These are phyloP conservation scores for Volvox reticuliferus DNA, from an alignment of 139 green algal species.

Conservation along the genomic window DNA sequence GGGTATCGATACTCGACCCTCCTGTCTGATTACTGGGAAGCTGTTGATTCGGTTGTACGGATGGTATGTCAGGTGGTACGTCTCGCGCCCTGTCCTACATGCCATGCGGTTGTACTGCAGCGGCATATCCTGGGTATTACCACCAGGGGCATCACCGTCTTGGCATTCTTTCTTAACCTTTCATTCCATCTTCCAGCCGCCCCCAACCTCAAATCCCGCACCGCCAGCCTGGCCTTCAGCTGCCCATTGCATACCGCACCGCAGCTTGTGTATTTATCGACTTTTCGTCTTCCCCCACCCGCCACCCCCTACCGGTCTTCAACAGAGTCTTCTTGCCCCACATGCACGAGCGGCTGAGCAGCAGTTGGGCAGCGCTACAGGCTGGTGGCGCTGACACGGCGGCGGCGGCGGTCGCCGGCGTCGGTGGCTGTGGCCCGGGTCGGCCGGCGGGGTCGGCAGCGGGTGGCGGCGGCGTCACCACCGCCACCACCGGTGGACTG, in stretches of 20 bases:
- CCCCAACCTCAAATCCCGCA: background rate
- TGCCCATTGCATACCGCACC: background rate
- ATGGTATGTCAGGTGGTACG: no score
- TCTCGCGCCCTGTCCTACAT: background rate
- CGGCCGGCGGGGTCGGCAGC: background rate
- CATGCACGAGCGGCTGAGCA: slow-evolving; percentile 63
- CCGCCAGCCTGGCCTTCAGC: no score
- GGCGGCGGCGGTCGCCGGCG: background rate
- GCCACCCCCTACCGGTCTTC: background rate
- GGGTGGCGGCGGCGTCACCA: background rate
- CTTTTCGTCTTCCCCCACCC: background rate
- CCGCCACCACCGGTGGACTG: background rate
- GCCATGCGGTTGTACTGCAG: background rate
- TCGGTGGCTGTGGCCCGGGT: background rate
- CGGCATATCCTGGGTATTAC: no score
- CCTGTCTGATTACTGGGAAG: no score
- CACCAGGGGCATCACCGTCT: no score
- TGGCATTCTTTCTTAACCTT: background rate
- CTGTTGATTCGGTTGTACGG: no score
- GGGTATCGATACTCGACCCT: no score
- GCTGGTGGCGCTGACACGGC: background rate
- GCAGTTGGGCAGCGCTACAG: slow-evolving; percentile 56
- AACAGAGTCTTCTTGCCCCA: slow-evolving; percentile 63
- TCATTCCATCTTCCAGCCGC: background rate
- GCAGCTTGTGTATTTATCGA: no score